Percentiles rank a stretch among this genome's conserved stretches.
Conservation (phyloP, 192 early-diverging fungal species). For the Entomortierella chlamydospora region DNA sequence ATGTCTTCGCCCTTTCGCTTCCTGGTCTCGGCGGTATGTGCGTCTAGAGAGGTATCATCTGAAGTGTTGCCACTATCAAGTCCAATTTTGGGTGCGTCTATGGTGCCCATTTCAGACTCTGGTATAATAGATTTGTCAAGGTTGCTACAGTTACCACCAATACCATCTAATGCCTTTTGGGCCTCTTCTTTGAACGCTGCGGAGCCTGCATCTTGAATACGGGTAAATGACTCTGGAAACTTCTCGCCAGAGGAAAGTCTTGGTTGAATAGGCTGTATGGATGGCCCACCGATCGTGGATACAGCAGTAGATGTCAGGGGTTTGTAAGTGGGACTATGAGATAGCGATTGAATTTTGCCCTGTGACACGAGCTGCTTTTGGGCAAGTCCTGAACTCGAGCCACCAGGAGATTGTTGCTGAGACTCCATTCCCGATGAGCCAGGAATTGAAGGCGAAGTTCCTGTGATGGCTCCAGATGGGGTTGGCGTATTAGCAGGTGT, state of each 20-base stretch:
- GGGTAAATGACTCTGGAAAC: background rate
- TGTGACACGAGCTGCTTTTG: background rate
- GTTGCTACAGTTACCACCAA: background rate
- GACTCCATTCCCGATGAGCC: background rate
- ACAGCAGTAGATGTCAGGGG: constrained; percentile 10
- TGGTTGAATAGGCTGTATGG: constrained; percentile 6
- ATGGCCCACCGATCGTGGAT: constrained; percentile 8
- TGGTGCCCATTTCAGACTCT: background rate
- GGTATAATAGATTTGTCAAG: no score
- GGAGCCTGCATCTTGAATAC: no score
- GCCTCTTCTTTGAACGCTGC: constrained; percentile 22
- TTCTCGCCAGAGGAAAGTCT: constrained; percentile 6
- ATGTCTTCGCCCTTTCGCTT: constrained; percentile 33
- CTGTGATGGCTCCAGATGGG: background rate
- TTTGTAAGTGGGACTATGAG: constrained; percentile 29
- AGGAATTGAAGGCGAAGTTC: background rate
- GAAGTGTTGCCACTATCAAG: constrained; percentile 22
- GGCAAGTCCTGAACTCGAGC: background rate
- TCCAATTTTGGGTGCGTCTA: background rate
- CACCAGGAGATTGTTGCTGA: background rate
- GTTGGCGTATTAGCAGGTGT: constrained; percentile 41
- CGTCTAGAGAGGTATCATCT: constrained; percentile 20
- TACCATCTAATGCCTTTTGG: constrained; percentile 7
- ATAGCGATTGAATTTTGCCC: background rate
- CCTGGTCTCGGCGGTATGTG: constrained; percentile 15